Evolutionary conservation across 1,284 basidiomycete genomes (phyloP).

Genomic region (Bondarzewia mesenterica): DNA sequence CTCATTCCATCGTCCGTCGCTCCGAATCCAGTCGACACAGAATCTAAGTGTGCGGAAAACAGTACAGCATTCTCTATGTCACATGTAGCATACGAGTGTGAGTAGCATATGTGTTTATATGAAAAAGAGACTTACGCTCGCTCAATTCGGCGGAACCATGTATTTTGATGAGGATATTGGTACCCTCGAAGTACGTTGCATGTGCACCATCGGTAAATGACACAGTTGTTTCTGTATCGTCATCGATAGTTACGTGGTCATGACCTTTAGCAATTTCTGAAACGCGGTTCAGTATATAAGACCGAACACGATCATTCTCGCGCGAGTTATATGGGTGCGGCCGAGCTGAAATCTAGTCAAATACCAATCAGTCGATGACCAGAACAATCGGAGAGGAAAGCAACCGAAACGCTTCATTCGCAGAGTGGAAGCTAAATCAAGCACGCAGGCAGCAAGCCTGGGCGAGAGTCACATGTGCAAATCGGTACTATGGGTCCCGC

Average conservation of each 20-base stretch:
- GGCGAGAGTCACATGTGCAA: too few relatives aligned
- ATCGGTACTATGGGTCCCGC: too few relatives aligned
- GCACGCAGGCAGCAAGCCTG: too few relatives aligned
- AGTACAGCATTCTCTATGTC: constrained; percentile 38
- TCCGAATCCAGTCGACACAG: constrained; percentile 67
- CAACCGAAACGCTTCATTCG: too few relatives aligned
- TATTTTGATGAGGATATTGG: constrained; percentile 63
- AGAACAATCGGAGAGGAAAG: too few relatives aligned
- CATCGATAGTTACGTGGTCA: constrained; percentile 37
- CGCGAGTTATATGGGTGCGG: constrained; percentile 75
- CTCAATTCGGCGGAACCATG: constrained; percentile 39
- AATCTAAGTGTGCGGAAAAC: constrained; percentile 78
- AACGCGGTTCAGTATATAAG: constrained; percentile 50
- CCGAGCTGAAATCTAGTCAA: constrained; percentile 56
- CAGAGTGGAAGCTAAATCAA: too few relatives aligned
- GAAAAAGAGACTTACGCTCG: constrained; percentile 3
- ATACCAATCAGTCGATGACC: too few relatives aligned
- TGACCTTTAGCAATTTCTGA: constrained; percentile 32
- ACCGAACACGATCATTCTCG: constrained; percentile 59
- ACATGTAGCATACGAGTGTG: not conserved
- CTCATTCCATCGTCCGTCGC: constrained; percentile 76
- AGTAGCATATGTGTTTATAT: not conserved
- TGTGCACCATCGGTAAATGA: constrained; percentile 31
- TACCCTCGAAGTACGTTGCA: constrained; percentile 61
- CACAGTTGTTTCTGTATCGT: constrained; percentile 53